These are phyloP conservation scores for Chlamydomonas eustigma DNA, from an alignment of 139 green algal species.

Conservation along the genomic window DNA sequence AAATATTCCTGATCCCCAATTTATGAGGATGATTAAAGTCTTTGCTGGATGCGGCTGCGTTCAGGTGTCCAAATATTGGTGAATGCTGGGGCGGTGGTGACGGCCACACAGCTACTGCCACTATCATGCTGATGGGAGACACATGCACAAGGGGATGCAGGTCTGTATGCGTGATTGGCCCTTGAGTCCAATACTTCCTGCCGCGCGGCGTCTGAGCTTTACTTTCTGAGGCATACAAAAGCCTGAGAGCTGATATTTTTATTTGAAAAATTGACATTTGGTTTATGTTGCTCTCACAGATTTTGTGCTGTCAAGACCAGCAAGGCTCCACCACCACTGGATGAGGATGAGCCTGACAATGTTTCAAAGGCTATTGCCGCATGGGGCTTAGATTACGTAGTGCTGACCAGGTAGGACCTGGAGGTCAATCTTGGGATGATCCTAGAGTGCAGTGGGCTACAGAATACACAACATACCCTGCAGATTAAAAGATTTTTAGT, in stretches of 20 bases:
- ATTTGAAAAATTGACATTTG: slow-evolving; percentile 1
- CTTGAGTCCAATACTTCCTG: too few relatives aligned
- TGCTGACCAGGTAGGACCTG: slow-evolving; percentile 78
- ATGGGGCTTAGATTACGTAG: slow-evolving; percentile 98
- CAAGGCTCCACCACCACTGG: slow-evolving; percentile 79
- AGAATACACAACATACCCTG: too few relatives aligned
- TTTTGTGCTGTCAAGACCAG: slow-evolving; percentile 96
- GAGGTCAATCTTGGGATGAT: not conserved
- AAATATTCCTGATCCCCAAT: too few relatives aligned
- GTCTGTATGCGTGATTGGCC: too few relatives aligned
- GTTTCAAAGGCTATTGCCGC: slow-evolving; percentile 79
- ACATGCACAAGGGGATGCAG: slow-evolving; percentile 86
- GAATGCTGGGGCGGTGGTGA: slow-evolving; percentile 92
- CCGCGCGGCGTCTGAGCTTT: too few relatives aligned
- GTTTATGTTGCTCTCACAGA: slow-evolving; percentile 29
- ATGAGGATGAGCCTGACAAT: slow-evolving; percentile 90
- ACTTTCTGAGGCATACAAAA: too few relatives aligned
- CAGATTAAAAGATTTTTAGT: too few relatives aligned
- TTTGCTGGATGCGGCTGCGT: not conserved
- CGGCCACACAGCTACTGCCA: slow-evolving; percentile 92
- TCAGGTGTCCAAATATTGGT: slow-evolving; percentile 91
- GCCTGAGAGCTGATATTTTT: not conserved
- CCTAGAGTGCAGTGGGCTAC: too few relatives aligned
- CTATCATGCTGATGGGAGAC: slow-evolving; percentile 98
- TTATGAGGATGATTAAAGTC: too few relatives aligned